phyloP scores from a whole-genome alignment of 2,329 filamentous ascomycete species.

The Aspergillus proliferans region DNA sequence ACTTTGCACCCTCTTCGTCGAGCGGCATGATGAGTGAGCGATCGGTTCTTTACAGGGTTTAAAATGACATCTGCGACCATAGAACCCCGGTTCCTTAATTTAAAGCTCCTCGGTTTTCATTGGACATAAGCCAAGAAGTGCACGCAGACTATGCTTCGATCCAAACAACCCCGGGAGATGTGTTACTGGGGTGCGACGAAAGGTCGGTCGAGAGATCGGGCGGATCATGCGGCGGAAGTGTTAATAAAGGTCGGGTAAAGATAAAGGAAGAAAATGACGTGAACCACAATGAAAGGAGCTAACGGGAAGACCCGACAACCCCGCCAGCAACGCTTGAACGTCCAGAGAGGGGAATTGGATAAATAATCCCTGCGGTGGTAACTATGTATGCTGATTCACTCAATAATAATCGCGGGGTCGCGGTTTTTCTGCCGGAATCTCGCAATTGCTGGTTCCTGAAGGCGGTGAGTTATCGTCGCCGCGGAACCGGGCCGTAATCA shows the following conservation, averaged over 20 bases:
- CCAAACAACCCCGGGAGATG: too few relatives aligned
- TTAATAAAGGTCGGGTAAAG: too few relatives aligned
- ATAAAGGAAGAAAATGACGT: not conserved
- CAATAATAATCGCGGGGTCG: not conserved
- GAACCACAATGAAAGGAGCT: not conserved
- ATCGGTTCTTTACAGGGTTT: not conserved
- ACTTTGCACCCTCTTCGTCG: conserved; percentile 40
- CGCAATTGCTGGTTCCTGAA: not conserved
- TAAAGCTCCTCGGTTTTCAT: not conserved
- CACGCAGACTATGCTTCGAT: too few relatives aligned
- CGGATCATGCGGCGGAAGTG: too few relatives aligned
- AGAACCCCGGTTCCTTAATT: not conserved
- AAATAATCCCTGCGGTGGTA: not conserved
- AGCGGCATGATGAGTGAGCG: conserved; percentile 31
- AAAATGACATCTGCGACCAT: not conserved
- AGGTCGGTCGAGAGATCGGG: too few relatives aligned
- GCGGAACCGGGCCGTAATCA: not conserved
- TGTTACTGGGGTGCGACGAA: too few relatives aligned
- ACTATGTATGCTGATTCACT: not conserved
- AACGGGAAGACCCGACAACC: not conserved
- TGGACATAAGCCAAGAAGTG: not conserved
- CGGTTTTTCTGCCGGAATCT: not conserved
- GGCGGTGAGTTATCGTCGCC: not conserved
- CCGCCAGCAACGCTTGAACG: not conserved
- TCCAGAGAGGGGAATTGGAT: not conserved